Evolutionary conservation across 352 stramenopile genomes (phyloP).

Genomic region (Discostella stelligera): DNA sequence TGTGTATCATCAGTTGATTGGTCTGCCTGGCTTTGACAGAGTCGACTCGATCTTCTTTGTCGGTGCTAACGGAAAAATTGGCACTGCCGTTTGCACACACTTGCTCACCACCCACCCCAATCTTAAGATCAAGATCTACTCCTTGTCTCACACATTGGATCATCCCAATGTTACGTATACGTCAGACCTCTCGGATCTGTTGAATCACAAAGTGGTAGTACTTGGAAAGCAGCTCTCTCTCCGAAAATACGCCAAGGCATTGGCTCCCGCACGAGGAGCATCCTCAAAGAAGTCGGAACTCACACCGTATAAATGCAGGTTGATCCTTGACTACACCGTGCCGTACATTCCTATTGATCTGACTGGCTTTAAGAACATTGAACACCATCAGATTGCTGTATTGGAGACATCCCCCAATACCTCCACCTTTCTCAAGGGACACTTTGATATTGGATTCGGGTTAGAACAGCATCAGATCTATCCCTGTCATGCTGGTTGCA

Average conservation of each 20-base stretch:
- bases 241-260: slow-evolving; percentile 60
- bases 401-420: slow-evolving; percentile 54
- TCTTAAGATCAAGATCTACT: slow-evolving; percentile 75
- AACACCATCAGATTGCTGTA: slow-evolving; percentile 67
- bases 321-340: slow-evolving; percentile 73
- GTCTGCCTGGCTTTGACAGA: slow-evolving; percentile 54
- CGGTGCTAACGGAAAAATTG: slow-evolving; percentile 72
- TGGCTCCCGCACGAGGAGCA: slow-evolving; percentile 33
- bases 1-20: slow-evolving; percentile 63
- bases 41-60: slow-evolving; percentile 69
- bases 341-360: slow-evolving; percentile 63
- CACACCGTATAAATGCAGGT: slow-evolving; percentile 52
- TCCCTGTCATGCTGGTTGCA: slow-evolving; percentile 66
- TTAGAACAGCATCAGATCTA: slow-evolving; percentile 73
- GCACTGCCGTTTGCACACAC: slow-evolving; percentile 67
- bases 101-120: slow-evolving; percentile 50
- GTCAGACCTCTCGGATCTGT: slow-evolving; percentile 58
- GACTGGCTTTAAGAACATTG: slow-evolving; percentile 46
- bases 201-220: slow-evolving; percentile 65
- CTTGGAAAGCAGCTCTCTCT: slow-evolving; percentile 61
- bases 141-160: slow-evolving; percentile 52
- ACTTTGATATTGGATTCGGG: slow-evolving; percentile 69
- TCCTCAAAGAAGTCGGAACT: slow-evolving; percentile 46
- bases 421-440: slow-evolving; percentile 64
- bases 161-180: slow-evolving; percentile 74